These are phyloP conservation scores for Aspergillus affinis DNA, from an alignment of 495 filamentous ascomycete species.

Conservation along the genomic window DNA sequence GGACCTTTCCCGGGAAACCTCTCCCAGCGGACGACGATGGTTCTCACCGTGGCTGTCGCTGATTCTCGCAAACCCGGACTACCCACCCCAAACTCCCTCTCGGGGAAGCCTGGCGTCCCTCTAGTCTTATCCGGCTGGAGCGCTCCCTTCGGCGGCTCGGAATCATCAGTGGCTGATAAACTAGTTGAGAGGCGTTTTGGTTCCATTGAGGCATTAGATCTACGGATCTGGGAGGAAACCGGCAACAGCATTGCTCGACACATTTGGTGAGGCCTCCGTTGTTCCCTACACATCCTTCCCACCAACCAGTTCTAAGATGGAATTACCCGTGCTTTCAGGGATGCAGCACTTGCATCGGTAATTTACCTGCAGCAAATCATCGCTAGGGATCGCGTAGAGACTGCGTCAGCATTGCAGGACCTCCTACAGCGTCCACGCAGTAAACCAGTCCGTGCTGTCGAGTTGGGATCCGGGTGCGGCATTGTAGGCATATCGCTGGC, in stretches of 20 bases:
- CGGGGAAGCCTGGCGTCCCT: slow-evolving; percentile 28
- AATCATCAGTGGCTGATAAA: slow-evolving; percentile 41
- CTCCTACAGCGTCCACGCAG: slow-evolving; percentile 26
- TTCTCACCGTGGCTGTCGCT: slow-evolving; percentile 25
- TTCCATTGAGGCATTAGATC: slow-evolving; percentile 20
- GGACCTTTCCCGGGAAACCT: slow-evolving; percentile 32
- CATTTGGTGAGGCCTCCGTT: slow-evolving; percentile 66
- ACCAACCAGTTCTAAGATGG: slow-evolving; percentile 14
- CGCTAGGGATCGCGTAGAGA: slow-evolving; percentile 13
- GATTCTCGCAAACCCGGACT: slow-evolving; percentile 14
- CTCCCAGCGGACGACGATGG: slow-evolving; percentile 25
- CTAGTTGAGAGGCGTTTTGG: slow-evolving; percentile 55
- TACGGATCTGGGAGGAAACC: slow-evolving; percentile 79
- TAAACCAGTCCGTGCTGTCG: slow-evolving; percentile 56
- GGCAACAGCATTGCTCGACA: slow-evolving; percentile 95
- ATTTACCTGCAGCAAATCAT: slow-evolving; percentile 38
- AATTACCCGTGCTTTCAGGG: slow-evolving; percentile 45
- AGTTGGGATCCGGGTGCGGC: slow-evolving; percentile 84
- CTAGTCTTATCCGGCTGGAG: slow-evolving; percentile 59
- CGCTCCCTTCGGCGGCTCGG: slow-evolving; percentile 41
- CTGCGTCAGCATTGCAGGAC: slow-evolving; percentile 26
- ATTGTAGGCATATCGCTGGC: slow-evolving; percentile 78
- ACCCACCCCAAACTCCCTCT: slow-evolving; percentile 22
- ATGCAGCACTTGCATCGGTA: slow-evolving; percentile 63
- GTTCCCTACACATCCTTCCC: slow-evolving; percentile 18